Evolutionary conservation across 345 rosid species (phyloP).

Genomic region (Eucalyptus virginea): DNA sequence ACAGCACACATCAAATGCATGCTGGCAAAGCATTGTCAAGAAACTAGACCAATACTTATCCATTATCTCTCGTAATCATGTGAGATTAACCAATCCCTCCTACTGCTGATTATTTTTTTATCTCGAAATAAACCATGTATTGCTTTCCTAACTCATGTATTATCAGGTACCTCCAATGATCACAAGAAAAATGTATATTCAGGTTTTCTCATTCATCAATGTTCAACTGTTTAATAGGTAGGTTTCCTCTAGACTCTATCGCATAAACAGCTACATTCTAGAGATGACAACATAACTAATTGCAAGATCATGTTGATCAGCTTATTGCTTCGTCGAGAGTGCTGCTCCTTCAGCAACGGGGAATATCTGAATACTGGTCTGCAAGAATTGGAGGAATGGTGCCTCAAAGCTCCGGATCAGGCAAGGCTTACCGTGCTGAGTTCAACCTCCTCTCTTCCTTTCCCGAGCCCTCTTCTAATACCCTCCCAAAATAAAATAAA

Average conservation of each 20-base stretch:
- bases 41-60: slow-evolving; percentile 38
- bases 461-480: not conserved
- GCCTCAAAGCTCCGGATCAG: slow-evolving; percentile 75
- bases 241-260: not conserved
- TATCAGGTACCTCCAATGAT: slow-evolving; percentile 49
- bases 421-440: not conserved
- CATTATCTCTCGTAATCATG: slow-evolving; percentile 26
- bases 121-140: not conserved
- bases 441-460: not conserved
- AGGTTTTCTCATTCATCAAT: slow-evolving; percentile 90
- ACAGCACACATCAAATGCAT: slow-evolving; percentile 89
- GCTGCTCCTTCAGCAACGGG: slow-evolving; percentile 98
- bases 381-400: slow-evolving; percentile 92
- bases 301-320: slow-evolving; percentile 26
- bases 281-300: not conserved
- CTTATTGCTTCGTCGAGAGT: slow-evolving; percentile 94
- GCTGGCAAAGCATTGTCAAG: slow-evolving; percentile 93
- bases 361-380: slow-evolving; percentile 92
- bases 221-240: slow-evolving; percentile 98
- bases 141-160: slow-evolving; percentile 63
- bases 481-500: not conserved
- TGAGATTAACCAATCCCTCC: slow-evolving; percentile 44
- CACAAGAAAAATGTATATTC: slow-evolving; percentile 58
- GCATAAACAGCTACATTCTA: not conserved
- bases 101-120: not conserved